Evolutionary conservation across 352 stramenopile species (phyloP), one percentile per base, ranked within the genome.

Genomic region (Plasmopara viticola): DNA sequence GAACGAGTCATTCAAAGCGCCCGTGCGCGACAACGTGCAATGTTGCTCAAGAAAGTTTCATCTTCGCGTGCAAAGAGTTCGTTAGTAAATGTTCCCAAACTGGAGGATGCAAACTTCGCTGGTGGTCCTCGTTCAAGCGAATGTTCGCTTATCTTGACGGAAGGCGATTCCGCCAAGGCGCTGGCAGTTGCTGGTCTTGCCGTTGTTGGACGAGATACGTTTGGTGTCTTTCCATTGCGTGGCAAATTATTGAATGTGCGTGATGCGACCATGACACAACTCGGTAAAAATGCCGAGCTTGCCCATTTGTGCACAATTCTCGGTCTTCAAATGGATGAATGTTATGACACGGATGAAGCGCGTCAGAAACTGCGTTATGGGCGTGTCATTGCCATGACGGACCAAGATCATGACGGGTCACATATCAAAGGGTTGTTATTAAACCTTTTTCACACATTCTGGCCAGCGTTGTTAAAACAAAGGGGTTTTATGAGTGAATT

Each of bases 361-460:
- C 68, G 80, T 12, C 56, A 74, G 53, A 84, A 80, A 28, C 76
- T 99, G 38, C 90, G 97, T 17, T 99, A 99, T 60, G 97, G 97
- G n/a, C 95, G 97, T 54, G 74, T 99, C 33, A 95, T 99, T 70
- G 97, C 99, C 60, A 99, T 99, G 97, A 97, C 97, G 6, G 97
- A 99, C 83, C 97, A 99, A 79, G 97, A 99, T 74, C 93, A 98
- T 54, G 94, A 98, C 50, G 95, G 97, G 9, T 98, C 84, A 34
- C 97, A 99, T 72, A 99, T 99, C 80, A 99, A 99, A 71, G 97
- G 95, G 2, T 71, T 99, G 20, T 63, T 98, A 34, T 98, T 99
- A 72, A 99, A 99, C 62, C 93, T 99, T 39, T 96, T 99, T 45
- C 96, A 99, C 78, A 83, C 95, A 44, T 99, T 98, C 62, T 99